Percentiles rank a stretch among this genome's conserved stretches.
phyloP scores from a whole-genome alignment of 208 protist species.

The Trypanosoma mega region DNA sequence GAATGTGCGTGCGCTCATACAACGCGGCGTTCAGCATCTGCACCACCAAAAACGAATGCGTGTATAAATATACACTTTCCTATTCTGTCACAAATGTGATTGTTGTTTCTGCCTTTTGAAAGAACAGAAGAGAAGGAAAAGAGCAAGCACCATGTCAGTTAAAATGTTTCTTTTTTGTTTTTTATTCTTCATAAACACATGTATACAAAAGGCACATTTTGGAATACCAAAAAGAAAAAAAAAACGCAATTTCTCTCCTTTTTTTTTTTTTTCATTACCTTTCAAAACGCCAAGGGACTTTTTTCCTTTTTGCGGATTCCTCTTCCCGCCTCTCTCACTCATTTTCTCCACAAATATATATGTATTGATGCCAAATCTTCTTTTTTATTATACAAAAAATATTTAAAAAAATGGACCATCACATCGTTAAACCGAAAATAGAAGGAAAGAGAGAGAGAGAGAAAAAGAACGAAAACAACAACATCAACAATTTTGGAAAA shows the following conservation, averaged over 20 bases:
- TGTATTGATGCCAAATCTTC: not conserved
- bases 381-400: not conserved
- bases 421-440: not conserved
- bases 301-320: too few species aligned
- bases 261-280: too few species aligned
- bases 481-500: not conserved
- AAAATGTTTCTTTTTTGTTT: too few species aligned
- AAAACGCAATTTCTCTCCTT: too few species aligned
- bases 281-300: too few species aligned
- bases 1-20: slow-evolving; percentile 84
- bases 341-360: slow-evolving; percentile 5
- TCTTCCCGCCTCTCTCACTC: too few species aligned
- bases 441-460: not conserved
- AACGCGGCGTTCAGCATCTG: slow-evolving; percentile 71
- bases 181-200: too few species aligned
- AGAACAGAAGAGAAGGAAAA: too few species aligned
- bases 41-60: not conserved
- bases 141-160: too few species aligned
- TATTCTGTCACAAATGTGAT: not conserved
- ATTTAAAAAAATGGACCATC: not conserved
- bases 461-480: slow-evolving; percentile 1
- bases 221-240: too few species aligned
- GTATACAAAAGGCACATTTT: too few species aligned
- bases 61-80: not conserved
- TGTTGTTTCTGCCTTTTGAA: too few species aligned